Conservation (phyloP, 306 rosid genomes). For the Malus asiatica region DNA sequence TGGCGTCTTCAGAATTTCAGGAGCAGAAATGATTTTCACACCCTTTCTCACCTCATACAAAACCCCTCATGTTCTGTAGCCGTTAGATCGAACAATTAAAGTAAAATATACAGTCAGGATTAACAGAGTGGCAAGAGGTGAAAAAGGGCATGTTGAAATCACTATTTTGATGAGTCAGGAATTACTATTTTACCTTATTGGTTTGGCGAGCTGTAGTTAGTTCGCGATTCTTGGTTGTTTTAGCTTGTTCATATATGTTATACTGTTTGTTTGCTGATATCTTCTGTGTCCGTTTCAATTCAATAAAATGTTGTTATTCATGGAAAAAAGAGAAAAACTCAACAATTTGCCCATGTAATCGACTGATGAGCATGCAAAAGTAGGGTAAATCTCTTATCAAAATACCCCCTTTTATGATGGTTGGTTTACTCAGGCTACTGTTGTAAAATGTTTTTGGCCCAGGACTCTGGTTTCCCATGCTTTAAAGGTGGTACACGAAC, state of each 20-base stretch:
- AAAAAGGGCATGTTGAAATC: neutral
- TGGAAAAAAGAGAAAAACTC: neutral
- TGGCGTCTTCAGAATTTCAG: neutral
- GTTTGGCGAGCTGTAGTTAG: neutral
- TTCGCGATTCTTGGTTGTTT: neutral
- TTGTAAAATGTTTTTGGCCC: conserved; percentile 28
- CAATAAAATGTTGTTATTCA: neutral
- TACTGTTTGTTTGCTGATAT: neutral
- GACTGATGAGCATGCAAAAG: neutral
- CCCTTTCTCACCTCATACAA: neutral
- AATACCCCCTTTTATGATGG: neutral
- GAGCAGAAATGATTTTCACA: neutral
- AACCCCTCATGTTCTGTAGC: neutral
- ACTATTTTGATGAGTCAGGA: neutral
- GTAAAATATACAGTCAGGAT: neutral
- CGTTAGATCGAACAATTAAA: neutral
- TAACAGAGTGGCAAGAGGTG: neutral
- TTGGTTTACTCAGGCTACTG: conserved; percentile 12
- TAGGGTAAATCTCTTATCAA: neutral
- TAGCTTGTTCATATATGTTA: neutral
- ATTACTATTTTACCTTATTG: neutral
- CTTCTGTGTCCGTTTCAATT: neutral
- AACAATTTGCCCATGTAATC: neutral
- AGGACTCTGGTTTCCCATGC: conserved; percentile 99
- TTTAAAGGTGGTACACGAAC: conserved; percentile 96